Evolutionary conservation across 1,139 yeast genomes (phyloP).

Genomic region (Suhomyces wounanorum): DNA sequence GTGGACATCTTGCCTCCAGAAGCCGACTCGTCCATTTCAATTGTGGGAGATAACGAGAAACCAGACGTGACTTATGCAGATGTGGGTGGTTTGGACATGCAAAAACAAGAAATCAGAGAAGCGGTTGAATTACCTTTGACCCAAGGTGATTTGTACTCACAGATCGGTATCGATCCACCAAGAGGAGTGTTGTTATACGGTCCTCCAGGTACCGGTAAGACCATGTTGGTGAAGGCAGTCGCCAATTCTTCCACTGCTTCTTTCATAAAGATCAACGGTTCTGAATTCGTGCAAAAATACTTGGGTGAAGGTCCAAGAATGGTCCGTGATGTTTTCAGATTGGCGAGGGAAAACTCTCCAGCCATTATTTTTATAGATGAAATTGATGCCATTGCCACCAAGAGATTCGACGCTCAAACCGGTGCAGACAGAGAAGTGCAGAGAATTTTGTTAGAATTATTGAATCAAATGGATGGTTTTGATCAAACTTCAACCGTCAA

Average conservation of each 20-base stretch:
- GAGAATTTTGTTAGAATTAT: slow-evolving; percentile 90
- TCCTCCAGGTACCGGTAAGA: slow-evolving; percentile 99
- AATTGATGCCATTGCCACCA: slow-evolving; percentile 96
- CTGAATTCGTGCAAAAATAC: slow-evolving; percentile 97
- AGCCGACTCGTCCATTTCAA: slow-evolving; percentile 95
- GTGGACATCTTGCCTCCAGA: slow-evolving; percentile 98
- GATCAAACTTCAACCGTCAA: slow-evolving; percentile 95
- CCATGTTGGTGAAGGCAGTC: slow-evolving; percentile 98
- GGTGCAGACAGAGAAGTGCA: slow-evolving; percentile 99
- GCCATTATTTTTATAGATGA: slow-evolving; percentile 89
- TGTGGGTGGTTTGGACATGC: slow-evolving; percentile 99
- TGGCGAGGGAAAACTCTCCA: slow-evolving; percentile 97
- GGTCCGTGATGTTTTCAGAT: slow-evolving; percentile 97
- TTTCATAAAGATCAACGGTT: slow-evolving; percentile 94
- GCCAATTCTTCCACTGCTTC: slow-evolving; percentile 96
- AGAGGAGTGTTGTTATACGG: slow-evolving; percentile 96
- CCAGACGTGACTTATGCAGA: slow-evolving; percentile 91
- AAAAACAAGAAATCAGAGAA: slow-evolving; percentile 96
- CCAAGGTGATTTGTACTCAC: slow-evolving; percentile 93
- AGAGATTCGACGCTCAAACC: slow-evolving; percentile 98
- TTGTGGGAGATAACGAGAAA: slow-evolving; percentile 90
- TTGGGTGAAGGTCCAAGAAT: slow-evolving; percentile 99
- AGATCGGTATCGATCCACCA: slow-evolving; percentile 99
- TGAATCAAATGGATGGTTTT: slow-evolving; percentile 99
- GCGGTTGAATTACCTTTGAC: slow-evolving; percentile 97